Conservation (phyloP, 306 rosid genomes). For the Sechiopsis laciniata region DNA sequence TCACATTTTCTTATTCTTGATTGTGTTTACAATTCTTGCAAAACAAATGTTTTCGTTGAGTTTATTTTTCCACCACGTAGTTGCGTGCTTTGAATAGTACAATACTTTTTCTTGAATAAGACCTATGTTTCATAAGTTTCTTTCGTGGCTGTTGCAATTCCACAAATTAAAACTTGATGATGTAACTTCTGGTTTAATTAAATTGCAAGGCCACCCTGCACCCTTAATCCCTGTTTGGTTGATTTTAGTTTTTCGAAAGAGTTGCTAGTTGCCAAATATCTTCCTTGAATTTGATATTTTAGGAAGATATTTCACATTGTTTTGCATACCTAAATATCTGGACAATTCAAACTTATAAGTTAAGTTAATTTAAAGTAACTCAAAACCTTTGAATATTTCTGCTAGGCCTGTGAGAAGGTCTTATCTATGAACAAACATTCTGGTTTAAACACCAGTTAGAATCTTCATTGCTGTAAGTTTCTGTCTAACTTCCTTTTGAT, state of each 20-base stretch:
- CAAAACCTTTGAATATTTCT: not conserved
- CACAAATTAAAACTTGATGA: not conserved
- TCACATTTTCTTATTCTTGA: no score
- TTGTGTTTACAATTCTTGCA: no score
- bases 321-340: constrained; percentile 5
- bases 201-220: not conserved
- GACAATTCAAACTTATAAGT: not conserved
- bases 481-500: not conserved
- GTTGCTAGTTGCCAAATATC: not conserved
- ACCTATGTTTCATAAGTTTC: not conserved
- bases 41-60: not conserved
- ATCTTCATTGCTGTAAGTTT: constrained; percentile 2
- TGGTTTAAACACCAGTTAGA: not conserved
- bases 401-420: not conserved
- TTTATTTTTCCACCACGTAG: not conserved
- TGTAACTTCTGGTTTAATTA: no score
- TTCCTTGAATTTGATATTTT: not conserved
- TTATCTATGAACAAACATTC: not conserved
- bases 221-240: not conserved
- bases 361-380: not conserved
- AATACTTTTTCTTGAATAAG: not conserved
- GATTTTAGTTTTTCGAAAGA: not conserved
- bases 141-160: not conserved
- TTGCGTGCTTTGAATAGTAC: constrained; percentile 1
- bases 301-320: constrained; percentile 9